A percentile compares a stretch with the other conserved stretches of the same genome.
phyloP scores from a whole-genome alignment of 2,329 filamentous ascomycete species.

The Pyricularia sp. region DNA sequence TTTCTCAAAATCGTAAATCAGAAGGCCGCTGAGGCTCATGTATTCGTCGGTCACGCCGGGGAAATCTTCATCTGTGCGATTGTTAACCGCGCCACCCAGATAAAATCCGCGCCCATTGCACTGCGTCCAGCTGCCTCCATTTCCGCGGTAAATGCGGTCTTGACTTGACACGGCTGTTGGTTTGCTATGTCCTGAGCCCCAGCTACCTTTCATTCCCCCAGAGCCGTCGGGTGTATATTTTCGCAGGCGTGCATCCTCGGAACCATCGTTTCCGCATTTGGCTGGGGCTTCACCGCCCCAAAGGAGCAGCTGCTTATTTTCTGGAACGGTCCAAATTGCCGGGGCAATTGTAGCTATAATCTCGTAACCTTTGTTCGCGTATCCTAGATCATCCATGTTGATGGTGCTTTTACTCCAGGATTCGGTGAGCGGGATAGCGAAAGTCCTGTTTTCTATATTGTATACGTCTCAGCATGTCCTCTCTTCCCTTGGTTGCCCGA shows the following conservation, averaged over 20 bases:
- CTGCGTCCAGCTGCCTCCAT: background rate
- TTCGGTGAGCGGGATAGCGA: background rate
- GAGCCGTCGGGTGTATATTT: background rate
- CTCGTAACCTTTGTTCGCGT: background rate
- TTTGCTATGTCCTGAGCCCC: background rate
- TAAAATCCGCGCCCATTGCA: background rate
- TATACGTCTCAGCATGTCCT: background rate
- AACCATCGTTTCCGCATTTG: background rate
- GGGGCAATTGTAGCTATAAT: background rate
- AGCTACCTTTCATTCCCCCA: background rate
- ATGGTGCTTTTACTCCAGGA: background rate
- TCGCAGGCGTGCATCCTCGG: background rate
- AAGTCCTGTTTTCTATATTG: background rate
- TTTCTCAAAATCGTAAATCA: background rate
- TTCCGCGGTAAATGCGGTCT: background rate
- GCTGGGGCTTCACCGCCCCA: too few species aligned
- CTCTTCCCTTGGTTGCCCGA: too few species aligned
- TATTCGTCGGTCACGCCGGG: background rate
- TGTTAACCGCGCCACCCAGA: background rate
- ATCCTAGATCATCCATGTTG: background rate
- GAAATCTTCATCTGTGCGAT: background rate
- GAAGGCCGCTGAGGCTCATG: background rate
- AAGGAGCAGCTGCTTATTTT: background rate
- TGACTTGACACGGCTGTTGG: background rate
- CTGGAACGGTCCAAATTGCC: background rate